phyloP scores from a whole-genome alignment of 768 basidiomycete genomes.

The Leucocoprinus sp. region DNA sequence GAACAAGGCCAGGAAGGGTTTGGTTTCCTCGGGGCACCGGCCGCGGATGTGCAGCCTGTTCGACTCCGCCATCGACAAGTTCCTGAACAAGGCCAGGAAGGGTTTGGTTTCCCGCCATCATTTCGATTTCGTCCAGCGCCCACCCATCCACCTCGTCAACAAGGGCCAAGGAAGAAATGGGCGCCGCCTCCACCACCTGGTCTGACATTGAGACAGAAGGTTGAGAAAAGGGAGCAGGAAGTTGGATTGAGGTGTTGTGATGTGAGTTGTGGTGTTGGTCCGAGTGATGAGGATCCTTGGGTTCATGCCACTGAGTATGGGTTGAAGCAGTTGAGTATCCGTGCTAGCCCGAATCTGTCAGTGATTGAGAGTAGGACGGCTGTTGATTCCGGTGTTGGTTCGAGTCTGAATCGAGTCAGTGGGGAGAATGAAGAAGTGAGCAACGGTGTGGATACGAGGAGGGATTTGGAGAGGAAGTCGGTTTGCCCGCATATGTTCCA shows the following conservation, averaged over 20 bases:
- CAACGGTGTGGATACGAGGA: slow-evolving; percentile 12
- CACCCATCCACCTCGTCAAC: slow-evolving; percentile 4
- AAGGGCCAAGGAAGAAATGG: slow-evolving; percentile 40
- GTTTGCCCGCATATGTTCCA: slow-evolving; percentile 68
- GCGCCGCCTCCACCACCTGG: slow-evolving; percentile 56
- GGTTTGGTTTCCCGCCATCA: slow-evolving; percentile 2
- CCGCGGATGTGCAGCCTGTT: neutral
- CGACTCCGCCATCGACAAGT: neutral
- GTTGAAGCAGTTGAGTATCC: slow-evolving; percentile 32
- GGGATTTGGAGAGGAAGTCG: slow-evolving; percentile 6
- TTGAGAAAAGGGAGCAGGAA: slow-evolving; percentile 68
- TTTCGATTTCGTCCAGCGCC: neutral
- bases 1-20: neutral
- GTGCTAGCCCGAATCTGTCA: slow-evolving; percentile 9
- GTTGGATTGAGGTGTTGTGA: slow-evolving; percentile 67
- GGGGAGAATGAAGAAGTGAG: neutral
- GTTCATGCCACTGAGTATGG: slow-evolving; percentile 22
- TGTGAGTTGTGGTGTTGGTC: slow-evolving; percentile 65
- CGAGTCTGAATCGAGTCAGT: slow-evolving; percentile 7
- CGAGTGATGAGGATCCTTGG: slow-evolving; percentile 63
- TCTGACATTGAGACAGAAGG: slow-evolving; percentile 59
- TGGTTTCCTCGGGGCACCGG: too few species aligned
- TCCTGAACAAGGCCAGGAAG: neutral
- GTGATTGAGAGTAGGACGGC: neutral
- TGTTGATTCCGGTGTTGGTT: neutral